Percentiles rank a stretch among this genome's conserved stretches.
phyloP scores from a whole-genome alignment of 164 flowering plant genomes.

The Tinospora cordifolia region DNA sequence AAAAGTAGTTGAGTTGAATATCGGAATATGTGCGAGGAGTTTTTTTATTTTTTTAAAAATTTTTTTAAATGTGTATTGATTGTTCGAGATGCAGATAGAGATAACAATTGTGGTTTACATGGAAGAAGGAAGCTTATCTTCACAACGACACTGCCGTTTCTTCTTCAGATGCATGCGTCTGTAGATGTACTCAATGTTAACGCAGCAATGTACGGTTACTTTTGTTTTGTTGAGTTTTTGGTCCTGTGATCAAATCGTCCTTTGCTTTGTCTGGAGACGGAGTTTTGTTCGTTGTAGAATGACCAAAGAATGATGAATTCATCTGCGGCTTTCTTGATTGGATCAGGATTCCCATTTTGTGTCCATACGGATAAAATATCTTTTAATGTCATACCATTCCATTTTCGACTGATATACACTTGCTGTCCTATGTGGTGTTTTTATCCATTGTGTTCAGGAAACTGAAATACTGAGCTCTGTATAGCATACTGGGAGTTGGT shows the following conservation, averaged over 20 bases:
- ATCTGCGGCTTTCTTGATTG: too few species aligned
- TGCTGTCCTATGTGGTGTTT: not conserved
- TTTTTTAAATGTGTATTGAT: not conserved
- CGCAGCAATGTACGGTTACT: conserved; percentile 32
- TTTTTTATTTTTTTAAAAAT: not conserved
- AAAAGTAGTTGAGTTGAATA: not conserved
- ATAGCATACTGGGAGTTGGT: not conserved
- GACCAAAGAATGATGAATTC: too few species aligned
- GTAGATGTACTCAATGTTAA: conserved; percentile 14
- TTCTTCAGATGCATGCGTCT: conserved; percentile 23
- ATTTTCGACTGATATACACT: too few species aligned
- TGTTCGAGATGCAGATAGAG: conserved; percentile 16
- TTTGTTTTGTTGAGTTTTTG: not conserved
- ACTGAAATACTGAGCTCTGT: not conserved
- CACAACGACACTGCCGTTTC: conserved; percentile 30
- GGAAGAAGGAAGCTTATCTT: conserved; percentile 33
- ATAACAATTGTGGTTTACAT: conserved; percentile 7
- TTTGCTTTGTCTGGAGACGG: not conserved
- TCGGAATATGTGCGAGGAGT: not conserved
- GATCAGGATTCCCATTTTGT: too few species aligned
- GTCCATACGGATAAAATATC: too few species aligned
- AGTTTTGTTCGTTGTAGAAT: too few species aligned
- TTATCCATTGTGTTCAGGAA: not conserved
- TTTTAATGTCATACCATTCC: too few species aligned
- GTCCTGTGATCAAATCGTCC: not conserved